A percentile compares a stretch with the other conserved stretches of the same genome.
phyloP scores from a whole-genome alignment of 306 rosid species.

The Castanea sativa region DNA sequence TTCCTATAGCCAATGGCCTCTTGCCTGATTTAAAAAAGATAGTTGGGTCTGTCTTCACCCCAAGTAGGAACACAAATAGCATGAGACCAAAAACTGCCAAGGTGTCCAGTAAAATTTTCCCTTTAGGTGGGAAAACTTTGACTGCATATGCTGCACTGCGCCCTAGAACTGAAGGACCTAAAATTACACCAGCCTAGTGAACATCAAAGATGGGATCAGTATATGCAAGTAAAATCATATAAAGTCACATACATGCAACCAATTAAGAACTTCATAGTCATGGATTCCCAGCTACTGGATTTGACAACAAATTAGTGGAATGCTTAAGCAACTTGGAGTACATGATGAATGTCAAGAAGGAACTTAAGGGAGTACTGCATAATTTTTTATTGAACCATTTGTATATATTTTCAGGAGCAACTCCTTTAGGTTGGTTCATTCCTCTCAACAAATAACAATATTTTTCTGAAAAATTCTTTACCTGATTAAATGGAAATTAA shows the following conservation, averaged over 20 bases:
- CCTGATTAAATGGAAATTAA: too few species aligned
- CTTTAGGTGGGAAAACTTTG: constrained; percentile 49
- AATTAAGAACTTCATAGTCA: background rate
- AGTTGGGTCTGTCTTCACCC: constrained; percentile 58
- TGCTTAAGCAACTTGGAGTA: background rate
- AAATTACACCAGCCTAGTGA: constrained; percentile 55
- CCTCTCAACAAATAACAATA: too few species aligned
- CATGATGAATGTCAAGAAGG: background rate
- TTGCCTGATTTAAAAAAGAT: constrained; percentile 34
- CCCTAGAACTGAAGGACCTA: constrained; percentile 72
- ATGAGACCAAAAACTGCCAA: constrained; percentile 50
- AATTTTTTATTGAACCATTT: background rate
- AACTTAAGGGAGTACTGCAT: background rate
- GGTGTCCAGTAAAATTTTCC: constrained; percentile 45
- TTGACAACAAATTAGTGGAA: background rate
- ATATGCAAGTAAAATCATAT: background rate
- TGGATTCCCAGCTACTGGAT: background rate
- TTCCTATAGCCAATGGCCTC: constrained; percentile 39
- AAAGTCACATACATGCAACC: background rate
- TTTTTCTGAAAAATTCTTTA: too few species aligned
- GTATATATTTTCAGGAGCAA: too few species aligned
- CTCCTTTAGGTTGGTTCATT: too few species aligned
- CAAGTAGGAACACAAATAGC: constrained; percentile 44
- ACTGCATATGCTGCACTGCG: constrained; percentile 27
- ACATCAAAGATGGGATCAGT: constrained; percentile 13